Conservation (phyloP, 495 filamentous ascomycete species). For the Acidiella bohemica region DNA sequence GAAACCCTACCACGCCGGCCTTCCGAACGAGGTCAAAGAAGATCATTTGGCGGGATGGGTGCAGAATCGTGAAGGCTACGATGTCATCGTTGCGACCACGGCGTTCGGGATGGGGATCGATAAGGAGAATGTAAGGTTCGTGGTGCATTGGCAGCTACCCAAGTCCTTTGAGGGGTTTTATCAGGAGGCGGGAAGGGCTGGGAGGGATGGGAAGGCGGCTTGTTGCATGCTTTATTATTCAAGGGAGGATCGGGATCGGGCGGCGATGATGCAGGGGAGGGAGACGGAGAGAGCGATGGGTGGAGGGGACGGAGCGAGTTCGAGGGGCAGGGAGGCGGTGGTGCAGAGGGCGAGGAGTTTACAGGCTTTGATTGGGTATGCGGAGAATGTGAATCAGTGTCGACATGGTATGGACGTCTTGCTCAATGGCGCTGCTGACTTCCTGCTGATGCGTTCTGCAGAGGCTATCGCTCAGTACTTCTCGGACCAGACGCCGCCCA, state of each 20-base stretch:
- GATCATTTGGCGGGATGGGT: conserved; percentile 61
- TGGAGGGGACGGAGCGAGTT: not conserved
- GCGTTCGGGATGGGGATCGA: conserved; percentile 98
- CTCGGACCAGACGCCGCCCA: conserved; percentile 45
- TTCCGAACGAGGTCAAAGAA: conserved; percentile 47
- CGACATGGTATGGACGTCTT: conserved; percentile 58
- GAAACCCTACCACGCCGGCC: conserved; percentile 56
- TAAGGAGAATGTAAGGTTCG: conserved; percentile 83
- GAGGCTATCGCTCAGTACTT: conserved; percentile 81
- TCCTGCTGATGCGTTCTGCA: too few relatives aligned
- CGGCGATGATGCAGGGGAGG: conserved; percentile 33
- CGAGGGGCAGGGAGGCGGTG: conserved; percentile 1
- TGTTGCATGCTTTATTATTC: conserved; percentile 83
- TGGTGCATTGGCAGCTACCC: conserved; percentile 83
- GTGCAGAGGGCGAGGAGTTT: conserved; percentile 24
- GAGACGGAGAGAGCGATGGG: conserved; percentile 27
- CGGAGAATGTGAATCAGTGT: conserved; percentile 59
- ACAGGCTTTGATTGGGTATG: conserved; percentile 54
- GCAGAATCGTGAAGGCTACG: conserved; percentile 56
- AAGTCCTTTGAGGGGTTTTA: conserved; percentile 93
- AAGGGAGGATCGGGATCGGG: conserved; percentile 65
- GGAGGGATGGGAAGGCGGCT: conserved; percentile 74
- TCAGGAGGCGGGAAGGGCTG: conserved; percentile 86
- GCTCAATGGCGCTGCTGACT: too few relatives aligned
- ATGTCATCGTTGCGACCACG: conserved; percentile 86